phyloP scores from a whole-genome alignment of 306 rosid species.

The Cicer cuneatum region DNA sequence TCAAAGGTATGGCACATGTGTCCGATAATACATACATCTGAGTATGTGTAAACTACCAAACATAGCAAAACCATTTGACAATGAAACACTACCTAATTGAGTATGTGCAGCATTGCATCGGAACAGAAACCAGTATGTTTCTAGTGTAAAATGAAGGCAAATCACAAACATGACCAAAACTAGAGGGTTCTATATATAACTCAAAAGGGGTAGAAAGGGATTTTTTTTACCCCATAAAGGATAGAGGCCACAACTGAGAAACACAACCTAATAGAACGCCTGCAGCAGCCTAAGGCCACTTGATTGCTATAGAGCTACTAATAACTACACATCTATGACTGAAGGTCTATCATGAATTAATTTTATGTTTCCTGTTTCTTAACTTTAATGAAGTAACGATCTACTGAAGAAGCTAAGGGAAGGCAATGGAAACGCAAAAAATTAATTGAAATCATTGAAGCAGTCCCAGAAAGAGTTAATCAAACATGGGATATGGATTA shows the following conservation, averaged over 20 bases:
- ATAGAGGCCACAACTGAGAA: background rate
- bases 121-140: background rate
- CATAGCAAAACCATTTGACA: conserved; percentile 6
- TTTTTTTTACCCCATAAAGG: background rate
- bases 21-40: background rate
- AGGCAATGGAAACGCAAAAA: conserved; percentile 1
- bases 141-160: conserved; percentile 11
- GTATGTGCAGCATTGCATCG: conserved; percentile 2
- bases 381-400: conserved; percentile 2
- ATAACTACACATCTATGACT: conserved; percentile 1
- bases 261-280: background rate
- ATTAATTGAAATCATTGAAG: conserved; percentile 1
- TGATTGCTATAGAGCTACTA: conserved; percentile 2
- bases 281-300: conserved; percentile 16
- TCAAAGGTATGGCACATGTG: conserved; percentile 7
- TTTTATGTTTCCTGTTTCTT: background rate
- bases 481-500: conserved; percentile 15
- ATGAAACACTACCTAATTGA: conserved; percentile 24
- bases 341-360: background rate
- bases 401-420: background rate
- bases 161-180: conserved; percentile 2
- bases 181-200: background rate
- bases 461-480: conserved; percentile 16
- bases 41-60: background rate
- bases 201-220: background rate